phyloP scores from a whole-genome alignment of 2,329 filamentous ascomycete genomes.

The Penicillium sp. region DNA sequence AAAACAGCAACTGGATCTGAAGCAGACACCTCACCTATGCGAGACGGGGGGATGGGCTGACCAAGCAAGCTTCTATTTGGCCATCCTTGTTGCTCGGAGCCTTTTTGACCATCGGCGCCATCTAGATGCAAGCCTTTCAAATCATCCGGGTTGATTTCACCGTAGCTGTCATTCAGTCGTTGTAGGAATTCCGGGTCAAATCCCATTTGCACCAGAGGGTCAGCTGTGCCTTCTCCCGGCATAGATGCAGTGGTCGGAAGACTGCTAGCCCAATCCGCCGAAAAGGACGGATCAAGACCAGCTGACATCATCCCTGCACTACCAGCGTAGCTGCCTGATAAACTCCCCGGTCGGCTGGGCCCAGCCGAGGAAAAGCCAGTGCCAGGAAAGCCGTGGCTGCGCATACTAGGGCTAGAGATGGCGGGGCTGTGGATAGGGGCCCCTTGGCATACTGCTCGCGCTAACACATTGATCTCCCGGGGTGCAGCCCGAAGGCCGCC shows the following conservation, averaged over 20 bases:
- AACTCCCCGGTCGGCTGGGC: conserved; percentile 37
- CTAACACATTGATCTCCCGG: conserved; percentile 33
- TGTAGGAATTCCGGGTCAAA: conserved; percentile 41
- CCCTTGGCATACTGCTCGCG: conserved; percentile 24
- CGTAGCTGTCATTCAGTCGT: conserved; percentile 35
- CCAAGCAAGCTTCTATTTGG: conserved; percentile 11
- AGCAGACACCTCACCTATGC: conserved; percentile 8
- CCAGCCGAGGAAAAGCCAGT: conserved; percentile 36
- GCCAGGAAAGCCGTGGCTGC: conserved; percentile 31
- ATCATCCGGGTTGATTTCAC: conserved; percentile 32
- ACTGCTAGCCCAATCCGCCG: conserved; percentile 36
- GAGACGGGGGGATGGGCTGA: conserved; percentile 9
- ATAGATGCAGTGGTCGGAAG: conserved; percentile 33
- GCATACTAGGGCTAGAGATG: conserved; percentile 32
- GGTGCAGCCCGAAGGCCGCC: conserved; percentile 37
- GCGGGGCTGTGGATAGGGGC: conserved; percentile 26
- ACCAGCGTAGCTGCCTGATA: conserved; percentile 36
- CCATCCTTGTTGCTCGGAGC: conserved; percentile 18
- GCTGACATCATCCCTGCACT: conserved; percentile 33
- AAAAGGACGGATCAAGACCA: conserved; percentile 26
- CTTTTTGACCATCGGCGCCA: conserved; percentile 11
- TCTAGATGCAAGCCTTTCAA: conserved; percentile 30
- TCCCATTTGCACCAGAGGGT: conserved; percentile 39
- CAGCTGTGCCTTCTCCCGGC: conserved; percentile 28
- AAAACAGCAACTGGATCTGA: conserved; percentile 14